These are phyloP conservation scores for Penicillium chermesinum DNA, from an alignment of 495 filamentous ascomycete genomes.

Conservation along the genomic window DNA sequence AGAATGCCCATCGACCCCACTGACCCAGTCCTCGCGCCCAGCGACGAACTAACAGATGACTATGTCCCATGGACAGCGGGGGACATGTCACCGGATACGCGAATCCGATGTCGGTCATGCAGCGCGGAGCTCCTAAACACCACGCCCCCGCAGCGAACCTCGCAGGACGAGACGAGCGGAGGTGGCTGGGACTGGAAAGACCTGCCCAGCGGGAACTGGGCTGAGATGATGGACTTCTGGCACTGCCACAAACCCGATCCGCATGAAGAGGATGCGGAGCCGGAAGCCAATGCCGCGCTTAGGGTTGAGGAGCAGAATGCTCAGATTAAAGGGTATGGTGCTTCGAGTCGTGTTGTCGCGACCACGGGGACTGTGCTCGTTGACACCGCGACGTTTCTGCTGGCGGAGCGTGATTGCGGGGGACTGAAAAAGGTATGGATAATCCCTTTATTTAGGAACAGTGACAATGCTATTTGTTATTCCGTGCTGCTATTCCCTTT, in stretches of 20 bases:
- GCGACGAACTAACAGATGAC: conserved; percentile 32
- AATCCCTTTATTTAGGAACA: conserved; percentile 7
- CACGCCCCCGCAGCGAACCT: not conserved
- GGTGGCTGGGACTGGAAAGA: conserved; percentile 72
- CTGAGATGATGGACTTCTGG: conserved; percentile 99
- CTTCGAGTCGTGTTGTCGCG: conserved; percentile 62
- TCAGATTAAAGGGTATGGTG: conserved; percentile 66
- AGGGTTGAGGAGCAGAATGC: conserved; percentile 36
- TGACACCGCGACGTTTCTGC: conserved; percentile 69
- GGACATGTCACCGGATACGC: conserved; percentile 48
- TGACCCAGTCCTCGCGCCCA: conserved; percentile 16
- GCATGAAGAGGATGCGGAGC: conserved; percentile 31
- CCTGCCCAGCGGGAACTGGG: conserved; percentile 93
- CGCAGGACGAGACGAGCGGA: not conserved
- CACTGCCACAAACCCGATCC: conserved; percentile 89
- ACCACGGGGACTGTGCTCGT: conserved; percentile 65
- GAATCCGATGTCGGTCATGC: conserved; percentile 65
- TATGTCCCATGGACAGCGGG: conserved; percentile 69
- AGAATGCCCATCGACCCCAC: conserved; percentile 59
- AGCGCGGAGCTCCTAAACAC: conserved; percentile 23
- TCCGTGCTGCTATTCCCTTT: conserved; percentile 6
- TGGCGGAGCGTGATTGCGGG: conserved; percentile 59
- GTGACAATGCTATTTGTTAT: conserved; percentile 7
- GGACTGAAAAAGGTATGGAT: conserved; percentile 56
- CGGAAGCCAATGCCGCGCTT: conserved; percentile 23